phyloP scores from a whole-genome alignment of 2,329 filamentous ascomycete genomes.

The Stachybotrys chlorohalonatus region DNA sequence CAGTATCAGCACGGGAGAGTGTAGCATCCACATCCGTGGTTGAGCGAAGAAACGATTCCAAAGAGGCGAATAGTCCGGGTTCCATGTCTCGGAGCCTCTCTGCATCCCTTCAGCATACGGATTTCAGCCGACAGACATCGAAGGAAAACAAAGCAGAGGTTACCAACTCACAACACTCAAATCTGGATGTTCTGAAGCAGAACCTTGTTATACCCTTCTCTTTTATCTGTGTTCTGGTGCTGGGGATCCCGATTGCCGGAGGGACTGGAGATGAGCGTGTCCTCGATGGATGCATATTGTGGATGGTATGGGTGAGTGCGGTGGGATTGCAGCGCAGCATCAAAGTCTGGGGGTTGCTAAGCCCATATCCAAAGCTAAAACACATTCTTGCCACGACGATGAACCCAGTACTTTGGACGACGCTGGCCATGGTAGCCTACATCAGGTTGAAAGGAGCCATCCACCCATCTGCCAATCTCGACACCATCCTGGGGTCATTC shows the following conservation, averaged over 20 bases:
- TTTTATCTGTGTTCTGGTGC: slow-evolving; percentile 19
- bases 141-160: background rate
- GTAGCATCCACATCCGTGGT: background rate
- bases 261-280: slow-evolving; percentile 21
- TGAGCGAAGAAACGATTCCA: background rate
- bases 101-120: background rate
- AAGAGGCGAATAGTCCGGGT: background rate
- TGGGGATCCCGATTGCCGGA: slow-evolving; percentile 33
- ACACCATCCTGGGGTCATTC: slow-evolving; percentile 17
- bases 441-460: slow-evolving; percentile 26
- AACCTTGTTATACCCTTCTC: slow-evolving; percentile 18
- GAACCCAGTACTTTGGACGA: slow-evolving; percentile 40
- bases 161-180: background rate
- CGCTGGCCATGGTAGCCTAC: slow-evolving; percentile 34
- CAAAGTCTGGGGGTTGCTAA: slow-evolving; percentile 12
- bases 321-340: slow-evolving; percentile 27
- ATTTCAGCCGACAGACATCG: background rate
- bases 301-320: slow-evolving; percentile 38
- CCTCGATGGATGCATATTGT: slow-evolving; percentile 37
- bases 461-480: slow-evolving; percentile 18
- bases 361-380: slow-evolving; percentile 9
- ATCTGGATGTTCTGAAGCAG: background rate
- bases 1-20: background rate
- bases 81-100: background rate
- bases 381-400: slow-evolving; percentile 28